Evolutionary conservation across 2,329 filamentous ascomycete species (phyloP), one percentile per base, ranked within the genome.

Genomic region (Fusarium piperis): DNA sequence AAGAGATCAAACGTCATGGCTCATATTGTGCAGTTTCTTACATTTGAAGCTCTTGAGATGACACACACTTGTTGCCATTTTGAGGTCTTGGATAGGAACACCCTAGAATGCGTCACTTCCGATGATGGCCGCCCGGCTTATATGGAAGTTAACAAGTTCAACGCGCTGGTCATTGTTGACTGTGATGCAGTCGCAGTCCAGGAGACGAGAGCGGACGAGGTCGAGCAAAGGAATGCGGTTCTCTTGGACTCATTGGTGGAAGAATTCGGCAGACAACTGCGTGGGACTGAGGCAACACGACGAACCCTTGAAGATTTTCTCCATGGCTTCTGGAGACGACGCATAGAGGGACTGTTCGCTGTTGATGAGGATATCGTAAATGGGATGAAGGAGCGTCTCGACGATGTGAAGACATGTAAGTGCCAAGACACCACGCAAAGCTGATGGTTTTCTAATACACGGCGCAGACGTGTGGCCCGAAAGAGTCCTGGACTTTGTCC

Each of bases 11-110:
- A 1, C 7, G 7, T 28, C 13, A 23, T 33, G 4, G 1, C 15
- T 35, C 12, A 23, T 1, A 16, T 62, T 16, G 20, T 62, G 16
- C 59, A 30, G 1, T 38, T 62, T 33, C 28, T 62, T 20, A 62
- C 59, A 1, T 62, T 62, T 6, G 59, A 62, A 12, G 59, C 36
- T 33, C 33, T 62, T 7, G 51, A 56, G 3, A 56, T 57, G 59
- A 10, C 28, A 30, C 59, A 62, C 18, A 62, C 59, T 4, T 62
- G 59, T 26, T 62, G 59, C 30, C 2, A 4, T 32, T n/a, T 28
- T 7, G 2, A 2, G 15, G 2, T 28, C 2, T 46, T 46, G 41
- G 2, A 46, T 1, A 6, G 3, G 20, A 0, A 6, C 20, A n/a
- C 1, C 2, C 9, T 26, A 6, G 13, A 11, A 41, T 5, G 4